A percentile compares a stretch with the other conserved stretches of the same genome.
These are phyloP conservation scores for Amylostereum areolatum DNA, from an alignment of 1,284 basidiomycete genomes.

Conservation along the genomic window DNA sequence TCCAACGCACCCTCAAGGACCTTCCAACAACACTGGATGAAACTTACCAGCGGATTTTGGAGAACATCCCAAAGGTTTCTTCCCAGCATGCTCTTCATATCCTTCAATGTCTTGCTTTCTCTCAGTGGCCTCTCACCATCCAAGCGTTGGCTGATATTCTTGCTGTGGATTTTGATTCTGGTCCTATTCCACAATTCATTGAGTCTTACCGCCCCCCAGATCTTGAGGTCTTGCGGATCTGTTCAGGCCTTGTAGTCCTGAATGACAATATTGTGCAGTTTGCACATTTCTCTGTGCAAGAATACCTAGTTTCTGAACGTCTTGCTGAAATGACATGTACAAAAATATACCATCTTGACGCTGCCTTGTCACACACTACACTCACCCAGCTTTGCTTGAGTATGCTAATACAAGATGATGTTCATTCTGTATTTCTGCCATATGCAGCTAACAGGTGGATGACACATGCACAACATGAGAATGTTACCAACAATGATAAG, in stretches of 20 bases:
- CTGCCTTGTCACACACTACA: neutral
- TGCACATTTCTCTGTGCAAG: neutral
- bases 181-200: neutral
- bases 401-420: no score
- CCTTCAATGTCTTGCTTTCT: neutral
- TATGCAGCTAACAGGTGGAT: no score
- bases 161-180: neutral
- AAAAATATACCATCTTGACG: neutral
- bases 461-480: no score
- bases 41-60: neutral
- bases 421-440: no score
- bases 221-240: neutral
- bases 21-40: neutral
- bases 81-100: neutral
- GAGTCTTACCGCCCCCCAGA: neutral
- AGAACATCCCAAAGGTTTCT: neutral
- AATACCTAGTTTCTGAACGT: neutral
- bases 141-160: neutral
- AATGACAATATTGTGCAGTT: neutral
- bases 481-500: no score
- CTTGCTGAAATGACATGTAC: neutral
- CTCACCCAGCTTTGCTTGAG: neutral
- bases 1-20: neutral
- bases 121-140: neutral
- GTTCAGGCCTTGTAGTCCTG: neutral